phyloP scores from a whole-genome alignment of 2,329 filamentous ascomycete species.

The Rutstroemia sp. region DNA sequence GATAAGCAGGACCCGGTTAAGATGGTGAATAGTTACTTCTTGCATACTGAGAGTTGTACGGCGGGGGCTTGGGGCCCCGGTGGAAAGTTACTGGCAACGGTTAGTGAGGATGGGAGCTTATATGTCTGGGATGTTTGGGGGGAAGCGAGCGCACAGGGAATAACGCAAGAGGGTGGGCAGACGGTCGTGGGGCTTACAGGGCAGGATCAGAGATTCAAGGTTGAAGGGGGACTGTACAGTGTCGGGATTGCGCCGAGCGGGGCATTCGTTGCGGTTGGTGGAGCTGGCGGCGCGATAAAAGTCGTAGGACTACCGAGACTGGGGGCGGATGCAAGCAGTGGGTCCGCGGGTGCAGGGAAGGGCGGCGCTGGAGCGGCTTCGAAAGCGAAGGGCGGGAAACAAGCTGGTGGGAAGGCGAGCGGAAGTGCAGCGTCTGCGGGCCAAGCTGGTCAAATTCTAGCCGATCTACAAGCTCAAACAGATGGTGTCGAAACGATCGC shows the following conservation, averaged over 20 bases:
- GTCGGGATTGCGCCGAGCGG: slow-evolving; percentile 76
- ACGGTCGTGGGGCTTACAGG: slow-evolving; percentile 70
- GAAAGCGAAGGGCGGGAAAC: slow-evolving; percentile 24
- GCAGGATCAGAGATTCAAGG: slow-evolving; percentile 80
- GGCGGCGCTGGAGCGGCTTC: slow-evolving; percentile 19
- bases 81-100: slow-evolving; percentile 77
- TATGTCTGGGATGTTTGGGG: slow-evolving; percentile 71
- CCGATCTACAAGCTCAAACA: slow-evolving; percentile 70
- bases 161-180: slow-evolving; percentile 48
- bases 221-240: slow-evolving; percentile 87
- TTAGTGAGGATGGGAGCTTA: slow-evolving; percentile 80
- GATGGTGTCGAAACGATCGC: slow-evolving; percentile 74
- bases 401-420: slow-evolving; percentile 32
- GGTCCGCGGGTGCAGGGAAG: slow-evolving; percentile 20
- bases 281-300: slow-evolving; percentile 78
- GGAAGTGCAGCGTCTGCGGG: slow-evolving; percentile 36
- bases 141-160: slow-evolving; percentile 39
- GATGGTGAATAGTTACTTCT: slow-evolving; percentile 86
- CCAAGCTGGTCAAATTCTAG: slow-evolving; percentile 67
- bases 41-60: slow-evolving; percentile 79
- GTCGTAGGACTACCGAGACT: slow-evolving; percentile 73
- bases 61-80: slow-evolving; percentile 88
- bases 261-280: slow-evolving; percentile 75
- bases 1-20: slow-evolving; percentile 57
- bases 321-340: slow-evolving; percentile 21